A percentile compares a stretch with the other conserved stretches of the same genome.
Evolutionary conservation across 371 early-diverging fungal genomes (phyloP).

Genomic region (Mucor indicus): DNA sequence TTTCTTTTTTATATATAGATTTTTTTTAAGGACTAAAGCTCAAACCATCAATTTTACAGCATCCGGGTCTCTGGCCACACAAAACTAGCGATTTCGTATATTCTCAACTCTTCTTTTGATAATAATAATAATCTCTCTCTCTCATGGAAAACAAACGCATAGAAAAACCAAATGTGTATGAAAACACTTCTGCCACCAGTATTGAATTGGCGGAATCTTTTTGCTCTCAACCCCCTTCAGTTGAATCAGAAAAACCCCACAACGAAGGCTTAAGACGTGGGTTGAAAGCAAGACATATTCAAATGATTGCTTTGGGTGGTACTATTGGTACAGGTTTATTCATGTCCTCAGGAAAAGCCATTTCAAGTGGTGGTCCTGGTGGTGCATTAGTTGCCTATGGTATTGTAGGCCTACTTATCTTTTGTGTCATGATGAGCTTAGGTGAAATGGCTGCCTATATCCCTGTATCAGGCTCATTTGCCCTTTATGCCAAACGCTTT

Average conservation of each 20-base stretch:
- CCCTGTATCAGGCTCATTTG: conserved; percentile 79
- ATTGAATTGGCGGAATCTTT: too few relatives aligned
- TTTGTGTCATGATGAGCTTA: conserved; percentile 70
- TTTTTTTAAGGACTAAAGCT: background rate
- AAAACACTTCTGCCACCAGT: background rate
- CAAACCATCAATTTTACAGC: background rate
- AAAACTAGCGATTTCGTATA: background rate
- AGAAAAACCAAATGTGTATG: background rate
- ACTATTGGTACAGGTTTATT: conserved; percentile 81
- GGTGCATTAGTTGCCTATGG: conserved; percentile 69
- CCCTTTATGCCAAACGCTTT: conserved; percentile 74
- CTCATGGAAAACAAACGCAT: background rate
- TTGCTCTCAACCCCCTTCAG: background rate
- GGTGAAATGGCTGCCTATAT: conserved; percentile 84
- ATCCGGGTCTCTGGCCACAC: conserved; percentile 49
- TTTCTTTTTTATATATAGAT: background rate
- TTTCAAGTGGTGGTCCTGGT: conserved; percentile 71
- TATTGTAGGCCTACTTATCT: conserved; percentile 72
- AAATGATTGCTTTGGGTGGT: conserved; percentile 66
- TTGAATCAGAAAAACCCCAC: background rate
- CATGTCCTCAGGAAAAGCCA: conserved; percentile 77
- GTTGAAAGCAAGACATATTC: conserved; percentile 54
- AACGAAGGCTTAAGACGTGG: conserved; percentile 26
- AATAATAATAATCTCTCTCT: background rate
- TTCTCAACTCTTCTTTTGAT: background rate